phyloP scores from a whole-genome alignment of 2,329 filamentous ascomycete species.

The Pseudocercospora eumusae region DNA sequence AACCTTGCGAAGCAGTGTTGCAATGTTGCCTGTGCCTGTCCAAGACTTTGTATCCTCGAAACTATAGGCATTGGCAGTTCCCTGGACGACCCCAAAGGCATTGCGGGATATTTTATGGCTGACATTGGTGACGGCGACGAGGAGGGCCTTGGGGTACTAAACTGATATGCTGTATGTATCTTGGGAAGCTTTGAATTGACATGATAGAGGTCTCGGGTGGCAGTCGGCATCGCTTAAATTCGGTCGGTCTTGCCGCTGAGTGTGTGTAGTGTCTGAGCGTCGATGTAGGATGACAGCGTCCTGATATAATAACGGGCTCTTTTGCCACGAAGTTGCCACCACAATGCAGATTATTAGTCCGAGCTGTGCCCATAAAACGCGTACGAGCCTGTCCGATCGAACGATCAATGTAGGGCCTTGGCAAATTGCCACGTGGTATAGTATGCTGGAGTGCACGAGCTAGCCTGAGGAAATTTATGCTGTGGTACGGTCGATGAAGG shows the following conservation, averaged over 20 bases:
- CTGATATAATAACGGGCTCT: not conserved
- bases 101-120: constrained; percentile 13
- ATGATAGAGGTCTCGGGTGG: constrained; percentile 26
- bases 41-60: constrained; percentile 32
- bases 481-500: constrained; percentile 3
- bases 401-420: constrained; percentile 20
- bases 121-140: constrained; percentile 18
- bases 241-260: constrained; percentile 2
- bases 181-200: constrained; percentile 24
- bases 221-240: constrained; percentile 26
- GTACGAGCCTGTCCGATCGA: constrained; percentile 13
- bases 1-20: constrained; percentile 37
- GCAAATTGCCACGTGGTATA: constrained; percentile 22
- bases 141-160: constrained; percentile 15
- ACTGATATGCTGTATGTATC: constrained; percentile 24
- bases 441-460: constrained; percentile 13
- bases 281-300: not conserved
- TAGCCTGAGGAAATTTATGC: constrained; percentile 7
- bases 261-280: not conserved
- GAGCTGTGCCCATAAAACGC: not conserved
- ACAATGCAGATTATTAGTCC: not conserved
- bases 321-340: not conserved
- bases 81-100: constrained; percentile 26
- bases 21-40: constrained; percentile 38
- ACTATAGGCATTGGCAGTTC: constrained; percentile 39